Evolutionary conservation across 495 filamentous ascomycete genomes (phyloP).

Genomic region (Penicillium silybi): DNA sequence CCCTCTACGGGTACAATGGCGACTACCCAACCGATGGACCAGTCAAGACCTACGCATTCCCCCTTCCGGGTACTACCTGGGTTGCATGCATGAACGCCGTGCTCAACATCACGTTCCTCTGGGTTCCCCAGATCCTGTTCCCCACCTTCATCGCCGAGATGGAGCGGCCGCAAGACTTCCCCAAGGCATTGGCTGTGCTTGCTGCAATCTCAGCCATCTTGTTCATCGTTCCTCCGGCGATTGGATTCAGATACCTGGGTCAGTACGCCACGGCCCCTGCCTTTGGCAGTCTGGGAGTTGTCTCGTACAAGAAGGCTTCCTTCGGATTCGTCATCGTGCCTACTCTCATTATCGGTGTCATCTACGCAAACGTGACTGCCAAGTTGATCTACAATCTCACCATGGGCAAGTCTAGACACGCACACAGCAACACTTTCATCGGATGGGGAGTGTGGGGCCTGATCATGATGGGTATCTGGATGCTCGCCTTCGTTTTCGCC

Average conservation of each 20-base stretch:
- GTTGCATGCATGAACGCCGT: slow-evolving; percentile 46
- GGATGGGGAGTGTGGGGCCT: slow-evolving; percentile 49
- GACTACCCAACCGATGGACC: slow-evolving; percentile 35
- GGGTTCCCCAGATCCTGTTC: slow-evolving; percentile 52
- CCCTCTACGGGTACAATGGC: slow-evolving; percentile 24
- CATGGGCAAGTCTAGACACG: slow-evolving; percentile 42
- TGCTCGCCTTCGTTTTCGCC: slow-evolving; percentile 45
- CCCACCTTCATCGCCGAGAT: slow-evolving; percentile 57
- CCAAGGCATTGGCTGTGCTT: slow-evolving; percentile 49
- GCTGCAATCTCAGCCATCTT: slow-evolving; percentile 45
- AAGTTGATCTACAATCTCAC: slow-evolving; percentile 50
- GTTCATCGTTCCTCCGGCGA: slow-evolving; percentile 51
- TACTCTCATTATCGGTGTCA: slow-evolving; percentile 46
- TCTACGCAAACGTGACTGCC: slow-evolving; percentile 50
- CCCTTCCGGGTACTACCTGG: slow-evolving; percentile 41
- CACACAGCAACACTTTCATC: slow-evolving; percentile 45
- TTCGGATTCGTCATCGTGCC: slow-evolving; percentile 43
- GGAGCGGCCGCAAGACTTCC: slow-evolving; percentile 52
- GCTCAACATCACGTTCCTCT: slow-evolving; percentile 44
- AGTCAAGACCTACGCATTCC: slow-evolving; percentile 44
- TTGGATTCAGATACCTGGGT: slow-evolving; percentile 51
- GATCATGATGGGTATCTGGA: slow-evolving; percentile 43
- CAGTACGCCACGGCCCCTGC: slow-evolving; percentile 46
- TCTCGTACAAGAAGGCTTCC: slow-evolving; percentile 47
- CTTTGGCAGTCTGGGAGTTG: slow-evolving; percentile 45